Evolutionary conservation across 129 eudicot genomes (phyloP).

Genomic region (Flaveria sonorensis): DNA sequence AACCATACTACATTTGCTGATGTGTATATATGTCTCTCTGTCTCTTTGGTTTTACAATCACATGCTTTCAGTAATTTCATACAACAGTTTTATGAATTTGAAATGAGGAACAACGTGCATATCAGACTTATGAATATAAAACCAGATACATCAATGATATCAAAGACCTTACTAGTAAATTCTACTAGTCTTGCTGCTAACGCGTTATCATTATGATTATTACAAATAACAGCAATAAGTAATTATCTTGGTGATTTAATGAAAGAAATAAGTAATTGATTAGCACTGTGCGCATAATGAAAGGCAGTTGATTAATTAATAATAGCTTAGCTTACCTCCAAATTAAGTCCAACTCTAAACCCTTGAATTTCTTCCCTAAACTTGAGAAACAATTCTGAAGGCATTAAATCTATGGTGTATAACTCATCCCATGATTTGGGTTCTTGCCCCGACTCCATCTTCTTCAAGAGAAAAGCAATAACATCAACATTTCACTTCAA

Average conservation of each 20-base stretch:
- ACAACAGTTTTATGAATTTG: too few relatives aligned
- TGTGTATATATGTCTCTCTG: too few relatives aligned
- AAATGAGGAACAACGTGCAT: too few relatives aligned
- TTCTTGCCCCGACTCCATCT: slow-evolving; percentile 35
- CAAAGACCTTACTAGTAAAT: neutral
- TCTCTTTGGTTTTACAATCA: too few relatives aligned
- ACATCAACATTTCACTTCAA: neutral
- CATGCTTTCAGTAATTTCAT: too few relatives aligned
- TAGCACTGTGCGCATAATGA: too few relatives aligned
- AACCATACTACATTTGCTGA: neutral
- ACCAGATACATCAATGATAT: neutral
- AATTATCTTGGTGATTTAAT: neutral
- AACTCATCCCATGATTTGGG: slow-evolving; percentile 82
- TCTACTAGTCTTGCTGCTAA: too few relatives aligned
- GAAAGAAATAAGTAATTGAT: too few relatives aligned
- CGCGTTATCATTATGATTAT: too few relatives aligned
- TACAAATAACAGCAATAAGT: too few relatives aligned
- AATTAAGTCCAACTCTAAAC: slow-evolving; percentile 71
- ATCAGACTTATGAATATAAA: neutral
- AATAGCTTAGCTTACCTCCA: slow-evolving; percentile 55
- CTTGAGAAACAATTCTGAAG: slow-evolving; percentile 76
- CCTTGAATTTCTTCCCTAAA: slow-evolving; percentile 77
- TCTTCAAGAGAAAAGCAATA: neutral
- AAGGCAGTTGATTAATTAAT: too few relatives aligned
- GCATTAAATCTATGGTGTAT: slow-evolving; percentile 74